Percentiles rank a stretch among this genome's conserved stretches.
These are phyloP conservation scores for Balamuthia mandrillaris DNA, from an alignment of 208 protist genomes.

Conservation along the genomic window DNA sequence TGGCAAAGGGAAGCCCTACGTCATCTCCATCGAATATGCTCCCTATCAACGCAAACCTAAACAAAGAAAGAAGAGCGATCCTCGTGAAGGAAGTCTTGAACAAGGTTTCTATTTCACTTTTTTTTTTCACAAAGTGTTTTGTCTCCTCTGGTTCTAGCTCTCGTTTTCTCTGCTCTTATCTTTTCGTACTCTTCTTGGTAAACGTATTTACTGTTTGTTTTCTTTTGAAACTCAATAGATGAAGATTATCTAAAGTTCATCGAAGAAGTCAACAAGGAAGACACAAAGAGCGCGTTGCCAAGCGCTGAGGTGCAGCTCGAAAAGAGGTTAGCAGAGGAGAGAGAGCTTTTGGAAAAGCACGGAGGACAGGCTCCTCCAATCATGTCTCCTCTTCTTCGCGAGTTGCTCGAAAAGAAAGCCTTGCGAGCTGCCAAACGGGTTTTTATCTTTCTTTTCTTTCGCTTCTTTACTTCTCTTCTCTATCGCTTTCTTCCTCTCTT, in stretches of 20 bases:
- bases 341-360: background rate
- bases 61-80: background rate
- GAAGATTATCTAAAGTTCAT: constrained; percentile 24
- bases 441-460: background rate
- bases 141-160: no score
- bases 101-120: background rate
- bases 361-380: constrained; percentile 1
- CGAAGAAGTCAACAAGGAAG: no score
- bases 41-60: constrained; percentile 10
- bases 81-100: background rate
- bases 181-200: background rate
- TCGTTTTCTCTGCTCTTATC: no score
- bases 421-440: background rate
- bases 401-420: background rate
- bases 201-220: background rate
- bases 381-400: constrained; percentile 33
- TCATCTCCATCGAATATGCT: background rate
- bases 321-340: constrained; percentile 19
- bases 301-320: constrained; percentile 26
- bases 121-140: no score
- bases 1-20: background rate
- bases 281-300: background rate
- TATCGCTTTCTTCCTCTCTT: background rate
- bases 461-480: background rate
- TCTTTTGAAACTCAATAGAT: background rate